Conservation (phyloP, 257 asterid species). For the Lycium barbarum region DNA sequence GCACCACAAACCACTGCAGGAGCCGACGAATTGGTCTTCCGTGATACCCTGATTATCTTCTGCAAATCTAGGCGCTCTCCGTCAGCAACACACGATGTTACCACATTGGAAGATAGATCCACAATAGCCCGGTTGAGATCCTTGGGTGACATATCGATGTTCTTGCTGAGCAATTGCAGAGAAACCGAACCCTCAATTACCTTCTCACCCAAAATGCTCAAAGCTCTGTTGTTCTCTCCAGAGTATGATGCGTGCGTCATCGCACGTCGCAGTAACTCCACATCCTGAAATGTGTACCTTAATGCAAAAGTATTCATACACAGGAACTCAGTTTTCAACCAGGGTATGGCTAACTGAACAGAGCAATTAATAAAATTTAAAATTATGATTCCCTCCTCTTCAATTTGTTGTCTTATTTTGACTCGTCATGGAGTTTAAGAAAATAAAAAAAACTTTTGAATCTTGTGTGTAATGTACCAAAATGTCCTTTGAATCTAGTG, state of each 20-base stretch:
- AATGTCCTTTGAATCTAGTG: too few relatives aligned
- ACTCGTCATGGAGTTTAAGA: too few relatives aligned
- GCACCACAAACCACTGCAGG: conserved; percentile 83
- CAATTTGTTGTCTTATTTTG: too few relatives aligned
- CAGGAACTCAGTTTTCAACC: background rate
- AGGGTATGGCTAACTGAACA: background rate
- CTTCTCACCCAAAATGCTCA: conserved; percentile 64
- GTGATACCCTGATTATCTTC: conserved; percentile 69
- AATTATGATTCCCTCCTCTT: too few relatives aligned
- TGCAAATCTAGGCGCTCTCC: conserved; percentile 65
- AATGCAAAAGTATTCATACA: background rate
- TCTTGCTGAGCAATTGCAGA: conserved; percentile 44
- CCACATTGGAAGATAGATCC: conserved; percentile 54
- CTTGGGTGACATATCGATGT: conserved; percentile 59
- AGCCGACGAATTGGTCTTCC: conserved; percentile 57
- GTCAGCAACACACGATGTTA: conserved; percentile 56
- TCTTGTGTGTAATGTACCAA: too few relatives aligned
- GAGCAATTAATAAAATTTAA: background rate
- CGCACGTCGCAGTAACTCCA: conserved; percentile 63
- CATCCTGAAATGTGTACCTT: conserved; percentile 67
- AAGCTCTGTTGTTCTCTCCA: conserved; percentile 79
- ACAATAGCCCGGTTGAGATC: conserved; percentile 57
- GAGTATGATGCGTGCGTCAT: conserved; percentile 86
- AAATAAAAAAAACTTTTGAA: too few relatives aligned
- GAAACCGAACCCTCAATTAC: conserved; percentile 54